Percentiles rank a stretch among this genome's conserved stretches.
These are phyloP conservation scores for Trichoderma semiorbis DNA, from an alignment of 2,329 filamentous ascomycete species.

Conservation along the genomic window DNA sequence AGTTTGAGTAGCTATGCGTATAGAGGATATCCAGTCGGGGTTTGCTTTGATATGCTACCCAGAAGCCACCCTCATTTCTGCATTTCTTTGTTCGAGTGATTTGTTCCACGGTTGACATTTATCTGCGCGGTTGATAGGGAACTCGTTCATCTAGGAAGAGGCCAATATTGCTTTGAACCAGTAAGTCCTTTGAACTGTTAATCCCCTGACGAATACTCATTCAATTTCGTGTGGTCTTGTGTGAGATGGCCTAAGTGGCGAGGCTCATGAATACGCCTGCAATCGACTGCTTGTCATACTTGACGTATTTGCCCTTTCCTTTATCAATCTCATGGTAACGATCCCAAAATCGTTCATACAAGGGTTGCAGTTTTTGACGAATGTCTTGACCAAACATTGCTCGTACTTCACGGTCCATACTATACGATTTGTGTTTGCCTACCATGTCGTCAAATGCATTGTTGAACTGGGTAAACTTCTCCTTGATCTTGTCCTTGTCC, in stretches of 20 bases:
- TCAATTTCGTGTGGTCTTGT: background rate
- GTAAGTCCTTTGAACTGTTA: background rate
- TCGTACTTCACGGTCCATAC: constrained; percentile 88
- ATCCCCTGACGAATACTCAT: background rate
- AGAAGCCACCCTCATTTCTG: background rate
- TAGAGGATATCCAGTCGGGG: background rate
- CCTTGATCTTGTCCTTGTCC: constrained; percentile 93
- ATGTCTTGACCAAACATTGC: constrained; percentile 78
- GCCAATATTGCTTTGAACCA: background rate
- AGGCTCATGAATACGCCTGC: constrained; percentile 60
- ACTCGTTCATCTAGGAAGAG: background rate
- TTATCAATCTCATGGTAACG: constrained; percentile 97
- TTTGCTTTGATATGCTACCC: background rate
- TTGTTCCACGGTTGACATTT: background rate
- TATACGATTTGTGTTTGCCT: constrained; percentile 72
- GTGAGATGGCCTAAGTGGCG: constrained; percentile 23
- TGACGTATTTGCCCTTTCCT: constrained; percentile 96
- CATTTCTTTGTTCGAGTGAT: background rate
- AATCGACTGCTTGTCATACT: constrained; percentile 86
- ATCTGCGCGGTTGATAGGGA: background rate
- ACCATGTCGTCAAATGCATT: constrained; percentile 85
- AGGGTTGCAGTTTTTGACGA: constrained; percentile 84
- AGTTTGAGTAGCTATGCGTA: background rate
- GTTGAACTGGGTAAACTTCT: constrained; percentile 94
- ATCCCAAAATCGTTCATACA: constrained; percentile 95